Conservation (phyloP, 345 rosid genomes). For the Citrus maxima region DNA sequence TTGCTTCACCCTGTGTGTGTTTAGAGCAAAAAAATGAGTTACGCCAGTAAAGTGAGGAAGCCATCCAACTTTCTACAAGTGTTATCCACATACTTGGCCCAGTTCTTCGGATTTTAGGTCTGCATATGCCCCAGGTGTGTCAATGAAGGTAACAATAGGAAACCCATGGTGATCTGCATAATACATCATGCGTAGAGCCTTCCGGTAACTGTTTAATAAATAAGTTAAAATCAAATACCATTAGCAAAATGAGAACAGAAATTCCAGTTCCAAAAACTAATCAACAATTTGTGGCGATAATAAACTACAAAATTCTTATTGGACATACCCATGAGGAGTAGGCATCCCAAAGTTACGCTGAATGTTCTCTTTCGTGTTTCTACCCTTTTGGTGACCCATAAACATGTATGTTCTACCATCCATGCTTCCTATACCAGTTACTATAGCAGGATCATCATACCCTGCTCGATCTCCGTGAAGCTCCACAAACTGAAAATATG, state of each 20-base stretch:
- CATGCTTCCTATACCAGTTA: conserved; percentile 90
- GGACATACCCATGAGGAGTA: conserved; percentile 93
- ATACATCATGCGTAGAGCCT: conserved; percentile 83
- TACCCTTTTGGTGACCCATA: conserved; percentile 98
- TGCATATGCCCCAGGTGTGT: conserved; percentile 85
- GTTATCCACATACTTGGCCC: conserved; percentile 51
- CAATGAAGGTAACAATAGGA: conserved; percentile 76
- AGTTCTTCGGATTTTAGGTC: conserved; percentile 76
- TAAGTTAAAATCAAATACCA: conserved; percentile 13
- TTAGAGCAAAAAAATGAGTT: conserved; percentile 18
- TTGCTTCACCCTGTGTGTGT: conserved; percentile 84
- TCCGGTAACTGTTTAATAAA: conserved; percentile 60
- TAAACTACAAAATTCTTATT: conserved; percentile 1
- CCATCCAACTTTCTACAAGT: conserved; percentile 2
- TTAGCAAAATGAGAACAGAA: background rate
- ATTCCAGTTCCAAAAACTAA: background rate
- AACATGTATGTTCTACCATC: conserved; percentile 88
- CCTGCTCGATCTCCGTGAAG: conserved; percentile 99
- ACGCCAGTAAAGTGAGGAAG: conserved; percentile 11
- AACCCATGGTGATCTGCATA: conserved; percentile 85
- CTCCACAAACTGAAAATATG: conserved; percentile 73
- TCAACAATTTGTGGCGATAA: background rate
- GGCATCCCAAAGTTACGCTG: conserved; percentile 99
- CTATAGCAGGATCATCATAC: conserved; percentile 97
- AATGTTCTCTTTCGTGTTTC: conserved; percentile 96